Percentiles rank a stretch among this genome's conserved stretches.
Evolutionary conservation across 306 rosid genomes (phyloP).

Genomic region (Quercus dentata): DNA sequence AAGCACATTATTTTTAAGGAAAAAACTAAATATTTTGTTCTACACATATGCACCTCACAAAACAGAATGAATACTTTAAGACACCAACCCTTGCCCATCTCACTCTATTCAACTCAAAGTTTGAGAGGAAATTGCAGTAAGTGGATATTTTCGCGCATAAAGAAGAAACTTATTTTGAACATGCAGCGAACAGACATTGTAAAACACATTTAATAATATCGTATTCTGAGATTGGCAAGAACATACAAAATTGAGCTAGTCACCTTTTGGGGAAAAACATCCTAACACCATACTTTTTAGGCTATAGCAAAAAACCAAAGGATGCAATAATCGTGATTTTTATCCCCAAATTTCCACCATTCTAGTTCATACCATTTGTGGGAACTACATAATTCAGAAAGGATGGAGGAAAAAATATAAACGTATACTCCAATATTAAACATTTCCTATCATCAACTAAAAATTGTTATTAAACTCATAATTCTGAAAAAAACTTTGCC

Average conservation of each 20-base stretch:
- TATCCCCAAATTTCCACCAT: constrained; percentile 77
- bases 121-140: not conserved
- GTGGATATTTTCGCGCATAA: not conserved
- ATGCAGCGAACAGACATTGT: not conserved
- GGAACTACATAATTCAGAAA: constrained; percentile 43
- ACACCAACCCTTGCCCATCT: not conserved
- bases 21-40: not conserved
- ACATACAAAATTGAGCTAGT: not conserved
- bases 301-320: not conserved
- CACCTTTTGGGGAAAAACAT: not conserved
- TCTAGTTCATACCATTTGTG: constrained; percentile 68
- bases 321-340: constrained; percentile 45
- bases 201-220: not conserved
- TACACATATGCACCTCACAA: not conserved
- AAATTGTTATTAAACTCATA: constrained; percentile 37
- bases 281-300: not conserved
- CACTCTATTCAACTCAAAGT: not conserved
- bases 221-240: not conserved
- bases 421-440: not conserved
- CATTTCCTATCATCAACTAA: constrained; percentile 12
- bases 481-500: constrained; percentile 69
- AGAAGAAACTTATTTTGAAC: not conserved
- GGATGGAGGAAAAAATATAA: constrained; percentile 3
- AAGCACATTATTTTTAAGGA: not conserved
- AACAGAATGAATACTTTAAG: not conserved